Evolutionary conservation across 805 yeast genomes (phyloP).

Genomic region (Cyberlindnera subsufficiens): DNA sequence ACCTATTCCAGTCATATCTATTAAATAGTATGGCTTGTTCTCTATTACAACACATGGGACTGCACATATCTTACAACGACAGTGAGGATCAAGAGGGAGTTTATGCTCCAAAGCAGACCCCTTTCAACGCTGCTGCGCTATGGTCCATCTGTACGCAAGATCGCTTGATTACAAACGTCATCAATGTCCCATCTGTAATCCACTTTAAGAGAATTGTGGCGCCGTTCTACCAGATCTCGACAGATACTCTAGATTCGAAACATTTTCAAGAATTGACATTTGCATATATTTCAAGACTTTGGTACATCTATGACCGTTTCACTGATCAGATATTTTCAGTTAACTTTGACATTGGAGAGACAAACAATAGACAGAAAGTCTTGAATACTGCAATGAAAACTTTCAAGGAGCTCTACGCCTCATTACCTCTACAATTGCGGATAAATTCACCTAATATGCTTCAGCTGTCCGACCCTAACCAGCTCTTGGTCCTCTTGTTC

Average conservation of each 20-base stretch:
- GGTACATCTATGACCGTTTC: constrained; percentile 28
- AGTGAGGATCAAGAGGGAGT: constrained; percentile 1
- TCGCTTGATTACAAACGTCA: constrained; percentile 21
- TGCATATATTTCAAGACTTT: constrained; percentile 22
- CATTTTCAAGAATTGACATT: constrained; percentile 23
- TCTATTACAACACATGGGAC: constrained; percentile 29
- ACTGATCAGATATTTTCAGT: constrained; percentile 29
- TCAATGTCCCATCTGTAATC: constrained; percentile 28
- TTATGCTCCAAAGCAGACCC: constrained; percentile 11
- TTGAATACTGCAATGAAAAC: constrained; percentile 22
- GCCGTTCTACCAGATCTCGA: constrained; percentile 23
- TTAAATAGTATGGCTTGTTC: constrained; percentile 27
- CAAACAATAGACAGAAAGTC: constrained; percentile 21
- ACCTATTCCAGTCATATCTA: constrained; percentile 26
- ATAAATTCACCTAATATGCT: neutral
- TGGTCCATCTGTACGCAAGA: constrained; percentile 30
- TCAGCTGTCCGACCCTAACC: neutral
- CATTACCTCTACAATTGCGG: constrained; percentile 18
- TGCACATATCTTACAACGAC: constrained; percentile 22
- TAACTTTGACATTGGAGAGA: constrained; percentile 29
- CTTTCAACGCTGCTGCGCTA: constrained; percentile 22
- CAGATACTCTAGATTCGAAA: neutral
- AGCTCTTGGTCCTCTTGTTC: constrained; percentile 16
- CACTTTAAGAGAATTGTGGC: constrained; percentile 29
- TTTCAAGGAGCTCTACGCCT: constrained; percentile 16